phyloP scores from a whole-genome alignment of 2,329 filamentous ascomycete genomes.

The Colletotrichum euphorbiae region DNA sequence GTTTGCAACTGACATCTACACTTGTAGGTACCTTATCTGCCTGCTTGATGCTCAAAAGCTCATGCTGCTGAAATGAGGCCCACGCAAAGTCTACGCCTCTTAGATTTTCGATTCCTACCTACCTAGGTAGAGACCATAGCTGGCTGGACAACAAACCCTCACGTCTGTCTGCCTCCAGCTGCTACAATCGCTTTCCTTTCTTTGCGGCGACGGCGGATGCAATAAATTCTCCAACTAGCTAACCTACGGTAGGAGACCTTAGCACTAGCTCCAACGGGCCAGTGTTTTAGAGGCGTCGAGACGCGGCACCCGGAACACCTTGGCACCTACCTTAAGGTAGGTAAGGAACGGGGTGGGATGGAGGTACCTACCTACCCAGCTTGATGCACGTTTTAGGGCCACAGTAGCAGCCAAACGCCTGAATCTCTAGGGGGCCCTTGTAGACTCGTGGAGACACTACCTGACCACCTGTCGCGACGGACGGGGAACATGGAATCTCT shows the following conservation, averaged over 20 bases:
- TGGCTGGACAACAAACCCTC: neutral
- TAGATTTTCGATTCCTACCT: neutral
- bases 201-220: conserved; percentile 22
- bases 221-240: neutral
- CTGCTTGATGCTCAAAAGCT: no score
- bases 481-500: conserved; percentile 6
- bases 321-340: no score
- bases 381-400: conserved; percentile 38
- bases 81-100: neutral
- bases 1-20: no score
- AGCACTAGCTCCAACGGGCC: conserved; percentile 19
- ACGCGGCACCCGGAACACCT: conserved; percentile 10
- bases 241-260: neutral
- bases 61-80: no score
- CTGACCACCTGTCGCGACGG: conserved; percentile 8
- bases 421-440: conserved; percentile 23
- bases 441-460: conserved; percentile 18
- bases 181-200: conserved; percentile 1
- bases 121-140: no score
- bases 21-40: no score
- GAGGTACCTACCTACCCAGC: conserved; percentile 14
- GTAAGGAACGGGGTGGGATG: conserved; percentile 15
- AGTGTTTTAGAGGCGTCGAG: conserved; percentile 37
- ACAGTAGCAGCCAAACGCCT: conserved; percentile 23
- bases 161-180: neutral